These are phyloP conservation scores for Hanseniaspora lachancei DNA, from an alignment of 805 yeast species.

Conservation along the genomic window DNA sequence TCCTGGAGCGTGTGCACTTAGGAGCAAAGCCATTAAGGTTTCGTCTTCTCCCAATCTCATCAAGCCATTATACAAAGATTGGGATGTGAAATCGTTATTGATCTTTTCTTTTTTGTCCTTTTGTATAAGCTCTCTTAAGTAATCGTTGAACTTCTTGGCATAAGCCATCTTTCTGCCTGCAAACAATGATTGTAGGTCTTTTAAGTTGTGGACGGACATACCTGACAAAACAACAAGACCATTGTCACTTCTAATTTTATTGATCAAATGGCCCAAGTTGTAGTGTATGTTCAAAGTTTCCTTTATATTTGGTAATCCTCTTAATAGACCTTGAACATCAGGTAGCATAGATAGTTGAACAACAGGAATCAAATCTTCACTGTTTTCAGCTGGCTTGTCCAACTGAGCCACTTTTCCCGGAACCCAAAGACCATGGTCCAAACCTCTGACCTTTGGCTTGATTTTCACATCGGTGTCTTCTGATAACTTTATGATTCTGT, in stretches of 20 bases:
- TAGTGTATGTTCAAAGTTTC: conserved; percentile 11
- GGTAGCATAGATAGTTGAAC: conserved; percentile 35
- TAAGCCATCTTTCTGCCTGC: conserved; percentile 32
- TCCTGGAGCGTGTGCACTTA: conserved; percentile 53
- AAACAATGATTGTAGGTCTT: conserved; percentile 32
- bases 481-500: conserved; percentile 19
- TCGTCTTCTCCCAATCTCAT: conserved; percentile 26
- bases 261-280: conserved; percentile 44
- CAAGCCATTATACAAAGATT: conserved; percentile 25
- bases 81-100: conserved; percentile 16
- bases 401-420: conserved; percentile 62
- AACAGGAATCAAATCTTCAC: conserved; percentile 22
- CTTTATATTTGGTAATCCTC: neutral
- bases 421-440: conserved; percentile 79
- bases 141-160: conserved; percentile 37
- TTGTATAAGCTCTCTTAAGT: conserved; percentile 32
- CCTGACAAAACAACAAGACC: conserved; percentile 55
- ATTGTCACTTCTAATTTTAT: conserved; percentile 39
- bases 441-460: conserved; percentile 35
- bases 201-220: conserved; percentile 65
- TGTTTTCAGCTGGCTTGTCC: conserved; percentile 14
- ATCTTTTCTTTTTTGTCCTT: conserved; percentile 18
- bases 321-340: conserved; percentile 17
- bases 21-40: conserved; percentile 28
- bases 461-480: neutral